phyloP scores from a whole-genome alignment of 169 alveolate genomes.

The Haemoproteus tartakovskyi region DNA sequence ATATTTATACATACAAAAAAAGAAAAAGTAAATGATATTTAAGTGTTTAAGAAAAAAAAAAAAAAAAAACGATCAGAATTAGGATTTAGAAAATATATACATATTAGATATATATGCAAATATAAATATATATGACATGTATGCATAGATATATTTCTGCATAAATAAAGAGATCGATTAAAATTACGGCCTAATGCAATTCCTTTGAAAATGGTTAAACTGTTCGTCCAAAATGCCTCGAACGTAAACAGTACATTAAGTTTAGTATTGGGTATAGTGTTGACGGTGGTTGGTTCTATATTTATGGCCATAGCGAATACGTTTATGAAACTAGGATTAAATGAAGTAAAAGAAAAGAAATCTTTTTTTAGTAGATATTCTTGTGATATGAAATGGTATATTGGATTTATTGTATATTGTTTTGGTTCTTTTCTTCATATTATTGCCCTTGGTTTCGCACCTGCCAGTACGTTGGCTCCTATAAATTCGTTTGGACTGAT shows the following conservation, averaged over 20 bases:
- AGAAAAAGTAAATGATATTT: too few species aligned
- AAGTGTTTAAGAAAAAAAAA: too few species aligned
- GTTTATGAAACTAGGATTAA: constrained; percentile 79
- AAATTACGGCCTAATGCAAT: too few species aligned
- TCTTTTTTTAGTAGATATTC: constrained; percentile 59
- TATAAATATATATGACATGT: neutral
- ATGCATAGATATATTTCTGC: neutral
- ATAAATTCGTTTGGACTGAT: constrained; percentile 83
- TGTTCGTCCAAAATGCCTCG: constrained; percentile 12
- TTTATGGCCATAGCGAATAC: constrained; percentile 84
- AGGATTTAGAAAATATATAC: too few species aligned
- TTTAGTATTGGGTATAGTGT: constrained; percentile 73
- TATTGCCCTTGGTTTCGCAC: constrained; percentile 83
- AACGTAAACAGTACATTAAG: constrained; percentile 68
- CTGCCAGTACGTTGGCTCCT: constrained; percentile 84
- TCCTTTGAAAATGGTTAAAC: constrained; percentile 19
- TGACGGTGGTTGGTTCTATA: constrained; percentile 79
- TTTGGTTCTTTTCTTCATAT: constrained; percentile 80
- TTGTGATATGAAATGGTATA: constrained; percentile 78
- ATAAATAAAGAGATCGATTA: too few species aligned
- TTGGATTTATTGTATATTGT: constrained; percentile 76
- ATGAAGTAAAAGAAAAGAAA: constrained; percentile 68
- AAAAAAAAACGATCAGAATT: too few species aligned
- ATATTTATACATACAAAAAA: too few species aligned
- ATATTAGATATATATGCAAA: too few species aligned